Percentiles rank a stretch among this genome's conserved stretches.
phyloP scores from a whole-genome alignment of 2,329 filamentous ascomycete species.

The Alternaria sp. region DNA sequence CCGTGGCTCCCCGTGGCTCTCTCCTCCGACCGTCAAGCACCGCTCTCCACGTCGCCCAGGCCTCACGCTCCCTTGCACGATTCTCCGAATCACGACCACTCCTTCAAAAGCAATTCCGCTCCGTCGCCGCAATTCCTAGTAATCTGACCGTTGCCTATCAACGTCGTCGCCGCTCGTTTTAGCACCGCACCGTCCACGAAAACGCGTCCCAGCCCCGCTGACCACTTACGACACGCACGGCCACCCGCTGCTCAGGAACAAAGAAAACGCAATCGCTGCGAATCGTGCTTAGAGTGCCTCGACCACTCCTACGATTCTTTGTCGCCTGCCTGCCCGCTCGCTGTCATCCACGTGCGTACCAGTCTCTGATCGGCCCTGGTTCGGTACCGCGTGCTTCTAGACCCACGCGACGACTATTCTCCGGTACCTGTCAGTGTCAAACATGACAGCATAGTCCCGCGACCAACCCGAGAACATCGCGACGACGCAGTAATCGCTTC shows the following conservation, averaged over 20 bases:
- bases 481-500: constrained; percentile 31
- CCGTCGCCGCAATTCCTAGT: constrained; percentile 17
- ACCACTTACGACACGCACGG: constrained; percentile 30
- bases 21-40: constrained; percentile 18
- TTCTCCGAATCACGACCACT: constrained; percentile 46
- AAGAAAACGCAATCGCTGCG: constrained; percentile 21
- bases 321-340: constrained; percentile 19
- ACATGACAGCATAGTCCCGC: constrained; percentile 46
- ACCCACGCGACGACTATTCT: constrained; percentile 26
- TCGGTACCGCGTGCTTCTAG: constrained; percentile 24
- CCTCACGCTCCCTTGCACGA: constrained; percentile 46
- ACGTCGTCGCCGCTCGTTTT: constrained; percentile 38
- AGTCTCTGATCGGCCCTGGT: constrained; percentile 19
- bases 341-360: constrained; percentile 24
- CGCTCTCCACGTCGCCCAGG: constrained; percentile 23
- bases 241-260: constrained; percentile 31
- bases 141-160: constrained; percentile 26
- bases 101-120: constrained; percentile 32
- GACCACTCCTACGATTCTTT: constrained; percentile 22
- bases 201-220: constrained; percentile 12
- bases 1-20: constrained; percentile 38
- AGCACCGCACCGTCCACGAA: constrained; percentile 11
- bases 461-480: constrained; percentile 27
- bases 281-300: neutral
- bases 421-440: constrained; percentile 33